A percentile compares a stretch with the other conserved stretches of the same genome.
Evolutionary conservation across 1,284 basidiomycete genomes (phyloP).

Genomic region (Moesziomyces globuligerus): DNA sequence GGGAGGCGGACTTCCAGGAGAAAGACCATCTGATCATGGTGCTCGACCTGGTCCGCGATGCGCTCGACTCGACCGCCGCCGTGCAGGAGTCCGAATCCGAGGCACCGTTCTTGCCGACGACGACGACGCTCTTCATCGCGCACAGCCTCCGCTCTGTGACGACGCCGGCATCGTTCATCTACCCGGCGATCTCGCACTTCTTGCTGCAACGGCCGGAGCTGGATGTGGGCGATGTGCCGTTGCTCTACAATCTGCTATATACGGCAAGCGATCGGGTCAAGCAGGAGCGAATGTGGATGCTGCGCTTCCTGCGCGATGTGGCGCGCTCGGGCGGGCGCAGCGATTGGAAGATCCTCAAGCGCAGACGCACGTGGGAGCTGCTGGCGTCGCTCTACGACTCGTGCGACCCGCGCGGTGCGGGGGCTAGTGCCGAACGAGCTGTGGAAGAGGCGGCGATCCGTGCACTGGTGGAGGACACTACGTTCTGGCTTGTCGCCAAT

Average conservation of each 20-base stretch:
- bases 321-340: slow-evolving; percentile 73
- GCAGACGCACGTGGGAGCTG: slow-evolving; percentile 87
- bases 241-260: slow-evolving; percentile 86
- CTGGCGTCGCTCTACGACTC: slow-evolving; percentile 80
- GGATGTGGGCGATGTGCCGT: slow-evolving; percentile 80
- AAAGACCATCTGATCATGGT: slow-evolving; percentile 80
- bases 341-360: slow-evolving; percentile 83
- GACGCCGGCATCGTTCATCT: slow-evolving; percentile 81
- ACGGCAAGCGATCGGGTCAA: slow-evolving; percentile 78
- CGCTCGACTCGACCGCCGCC: slow-evolving; percentile 14
- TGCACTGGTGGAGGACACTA: slow-evolving; percentile 38
- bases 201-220: slow-evolving; percentile 82
- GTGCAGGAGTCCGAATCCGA: slow-evolving; percentile 22
- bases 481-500: slow-evolving; percentile 28
- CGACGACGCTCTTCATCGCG: slow-evolving; percentile 80
- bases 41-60: slow-evolving; percentile 73
- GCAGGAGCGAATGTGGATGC: slow-evolving; percentile 83
- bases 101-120: slow-evolving; percentile 74
- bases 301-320: slow-evolving; percentile 83
- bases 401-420: slow-evolving; percentile 68
- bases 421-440: slow-evolving; percentile 12
- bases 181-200: slow-evolving; percentile 81
- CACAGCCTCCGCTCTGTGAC: slow-evolving; percentile 82
- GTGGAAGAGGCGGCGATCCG: slow-evolving; percentile 36
- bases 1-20: slow-evolving; percentile 81